Evolutionary conservation across 2,329 filamentous ascomycete genomes (phyloP).

Genomic region (Fusarium denticulatum): DNA sequence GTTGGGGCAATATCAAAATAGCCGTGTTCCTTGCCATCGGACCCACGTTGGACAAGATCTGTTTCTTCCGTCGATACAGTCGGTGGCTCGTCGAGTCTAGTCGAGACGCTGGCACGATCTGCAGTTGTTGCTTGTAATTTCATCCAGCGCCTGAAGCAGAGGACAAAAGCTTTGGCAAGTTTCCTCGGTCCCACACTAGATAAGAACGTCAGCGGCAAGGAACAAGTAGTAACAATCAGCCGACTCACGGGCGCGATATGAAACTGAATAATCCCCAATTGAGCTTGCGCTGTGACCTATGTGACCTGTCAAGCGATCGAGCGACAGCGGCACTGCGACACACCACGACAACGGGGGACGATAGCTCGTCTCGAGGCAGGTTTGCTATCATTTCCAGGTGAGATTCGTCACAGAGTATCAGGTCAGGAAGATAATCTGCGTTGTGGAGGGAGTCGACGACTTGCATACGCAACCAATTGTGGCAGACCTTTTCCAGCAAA

Average conservation of each 20-base stretch:
- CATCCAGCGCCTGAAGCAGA: constrained; percentile 44
- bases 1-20: constrained; percentile 5
- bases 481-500: constrained; percentile 13
- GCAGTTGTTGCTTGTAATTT: constrained; percentile 9
- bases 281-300: constrained; percentile 24
- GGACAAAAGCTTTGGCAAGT: constrained; percentile 47
- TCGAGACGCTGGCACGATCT: constrained; percentile 24
- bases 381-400: neutral
- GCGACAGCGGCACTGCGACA: constrained; percentile 47
- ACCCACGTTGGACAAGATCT: neutral
- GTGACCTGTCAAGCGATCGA: constrained; percentile 34
- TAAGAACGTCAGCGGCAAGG: neutral
- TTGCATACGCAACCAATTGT: constrained; percentile 26
- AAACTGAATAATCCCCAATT: constrained; percentile 46
- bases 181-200: constrained; percentile 52
- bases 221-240: neutral
- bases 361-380: neutral
- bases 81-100: constrained; percentile 7
- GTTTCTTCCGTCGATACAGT: neutral
- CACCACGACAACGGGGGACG: constrained; percentile 46
- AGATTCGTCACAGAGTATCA: constrained; percentile 39
- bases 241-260: constrained; percentile 51
- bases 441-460: constrained; percentile 1
- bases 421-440: constrained; percentile 35
- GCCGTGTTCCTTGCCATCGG: neutral